Evolutionary conservation across 371 early-diverging fungal species (phyloP), one percentile per base, ranked within the genome.

Genomic region (Blakeslea trispora): DNA sequence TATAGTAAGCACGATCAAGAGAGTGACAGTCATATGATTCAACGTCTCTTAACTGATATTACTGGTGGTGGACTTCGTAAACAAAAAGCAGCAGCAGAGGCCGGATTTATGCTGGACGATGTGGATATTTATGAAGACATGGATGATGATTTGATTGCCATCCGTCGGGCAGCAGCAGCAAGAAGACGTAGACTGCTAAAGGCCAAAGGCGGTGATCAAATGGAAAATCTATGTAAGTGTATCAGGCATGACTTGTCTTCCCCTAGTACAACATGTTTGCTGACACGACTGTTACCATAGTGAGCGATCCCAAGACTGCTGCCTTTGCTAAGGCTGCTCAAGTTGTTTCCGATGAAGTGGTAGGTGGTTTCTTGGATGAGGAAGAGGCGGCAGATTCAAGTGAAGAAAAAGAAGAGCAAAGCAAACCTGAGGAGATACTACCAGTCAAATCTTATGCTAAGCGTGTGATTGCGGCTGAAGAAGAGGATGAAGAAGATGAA

Each of bases 301-400:
- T 74, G 9, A 53, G 54, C 3, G 62, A 79, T 31, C 74, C 76
- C 7, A 68, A 74, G 32, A 79, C 79, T 0, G 66, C 69, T 10
- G 79, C 79, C 21, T 79, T 79, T 66, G 79, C 75, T 15, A 74
- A 74, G 28, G 76, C 79, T 9, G 68, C 67, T 5, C 52, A 57
- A 32, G 59, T 69, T 24, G 47, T 66, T 15, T 51, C 61, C 22
- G 69, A 66, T 17, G 66, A 68, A n/a, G 44, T 32, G 11, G 59
- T 53, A 7, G 39, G 45, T 5, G 23, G 57, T 9, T 51, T 59
- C 22, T 46, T 77, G 13, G 64, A 67, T 39, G 50, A 55, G 17
- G 75, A 71, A 49, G 70, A 45, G 18, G 75, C 70, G 15, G 63
- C 51, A 1, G 63, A 41, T 1, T 45, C 43, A 37, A 24, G 37